Evolutionary conservation across 2,329 filamentous ascomycete species (phyloP).

Genomic region (Colletotrichum australisinense): DNA sequence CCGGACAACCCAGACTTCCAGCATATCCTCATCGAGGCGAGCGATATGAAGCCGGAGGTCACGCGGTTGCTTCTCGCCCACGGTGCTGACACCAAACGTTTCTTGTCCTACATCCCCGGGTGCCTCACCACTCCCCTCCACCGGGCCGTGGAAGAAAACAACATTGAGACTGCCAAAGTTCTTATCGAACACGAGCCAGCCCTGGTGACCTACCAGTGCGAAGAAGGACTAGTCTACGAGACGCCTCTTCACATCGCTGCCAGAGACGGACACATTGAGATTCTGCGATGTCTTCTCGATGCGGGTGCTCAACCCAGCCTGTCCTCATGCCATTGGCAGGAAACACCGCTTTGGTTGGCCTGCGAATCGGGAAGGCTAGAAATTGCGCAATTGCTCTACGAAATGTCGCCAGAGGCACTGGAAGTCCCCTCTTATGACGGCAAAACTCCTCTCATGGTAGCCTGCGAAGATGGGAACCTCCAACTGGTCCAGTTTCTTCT

Average conservation of each 20-base stretch:
- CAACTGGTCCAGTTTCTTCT: conserved; percentile 36
- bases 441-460: conserved; percentile 36
- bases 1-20: background rate
- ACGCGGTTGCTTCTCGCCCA: conserved; percentile 36
- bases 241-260: conserved; percentile 38
- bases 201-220: conserved; percentile 36
- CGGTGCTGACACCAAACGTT: conserved; percentile 37
- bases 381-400: conserved; percentile 35
- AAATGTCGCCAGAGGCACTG: conserved; percentile 37
- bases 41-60: conserved; percentile 25
- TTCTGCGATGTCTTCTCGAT: conserved; percentile 37
- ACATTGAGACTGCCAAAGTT: conserved; percentile 34
- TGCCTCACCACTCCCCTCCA: conserved; percentile 34
- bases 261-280: conserved; percentile 18
- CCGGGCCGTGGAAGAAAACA: conserved; percentile 32
- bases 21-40: conserved; percentile 31
- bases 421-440: conserved; percentile 28
- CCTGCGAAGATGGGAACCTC: conserved; percentile 32
- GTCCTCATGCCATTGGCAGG: conserved; percentile 25
- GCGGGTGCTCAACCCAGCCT: conserved; percentile 36
- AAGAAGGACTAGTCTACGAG: conserved; percentile 29
- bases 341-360: conserved; percentile 37
- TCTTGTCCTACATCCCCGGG: background rate
- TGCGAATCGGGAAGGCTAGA: conserved; percentile 33
- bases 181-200: conserved; percentile 38